Base-by-base conservation (phyloP, 768 basidiomycete genomes). In the Leccinum rimulosum region DNA sequence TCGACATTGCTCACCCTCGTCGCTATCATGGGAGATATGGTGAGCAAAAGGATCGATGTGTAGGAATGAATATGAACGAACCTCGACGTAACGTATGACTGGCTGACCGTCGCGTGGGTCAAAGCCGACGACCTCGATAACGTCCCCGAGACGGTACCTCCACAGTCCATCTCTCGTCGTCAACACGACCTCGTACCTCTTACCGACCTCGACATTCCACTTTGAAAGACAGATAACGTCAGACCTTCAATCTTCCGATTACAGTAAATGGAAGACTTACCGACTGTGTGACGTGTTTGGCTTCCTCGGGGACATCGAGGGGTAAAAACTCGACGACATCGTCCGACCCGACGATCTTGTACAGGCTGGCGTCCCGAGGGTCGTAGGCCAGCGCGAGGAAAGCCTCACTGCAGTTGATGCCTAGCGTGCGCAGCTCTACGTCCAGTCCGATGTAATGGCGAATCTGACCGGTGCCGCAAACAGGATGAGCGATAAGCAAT, bases 111-210 rank as follows among this genome's bases (percentile, higher is more conserved):
- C 62, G 12, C 58, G 55, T 25, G 61, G 61, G 57, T 68, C 66
- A 59, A 68, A 70, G 1, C 70, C 64, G 2, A 61, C 59, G 8
- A 64, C 56, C n/a, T 70, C 59, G n/a, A 68, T 27, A n/a, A 66
- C 51, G 36, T 72, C 65, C 11, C 60, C 60, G 10, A 68, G 56
- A 52, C 64, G 63, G 35, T 66, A 62, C 35, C 70, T 58, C 68
- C 68, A 66, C 4, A 72, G 52, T 22, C 64, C 63, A 38, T 70
- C 66, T 54, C 66, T 68, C 50, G 64, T 70, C 2, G 69, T 70
- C 55, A 70, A 50, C 17, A 65, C 43, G 6, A 71, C 59, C 9
- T 68, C 64, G 25, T 64, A 66, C 35, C 57, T 65, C 35, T n/a
- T 45, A 17, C 64, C 61, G 3, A 55, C 35, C 27, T 64, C 50